Percentiles rank a stretch among this genome's conserved stretches.
These are phyloP conservation scores for Aeschynomene evenia DNA, from an alignment of 306 rosid genomes.

Conservation along the genomic window DNA sequence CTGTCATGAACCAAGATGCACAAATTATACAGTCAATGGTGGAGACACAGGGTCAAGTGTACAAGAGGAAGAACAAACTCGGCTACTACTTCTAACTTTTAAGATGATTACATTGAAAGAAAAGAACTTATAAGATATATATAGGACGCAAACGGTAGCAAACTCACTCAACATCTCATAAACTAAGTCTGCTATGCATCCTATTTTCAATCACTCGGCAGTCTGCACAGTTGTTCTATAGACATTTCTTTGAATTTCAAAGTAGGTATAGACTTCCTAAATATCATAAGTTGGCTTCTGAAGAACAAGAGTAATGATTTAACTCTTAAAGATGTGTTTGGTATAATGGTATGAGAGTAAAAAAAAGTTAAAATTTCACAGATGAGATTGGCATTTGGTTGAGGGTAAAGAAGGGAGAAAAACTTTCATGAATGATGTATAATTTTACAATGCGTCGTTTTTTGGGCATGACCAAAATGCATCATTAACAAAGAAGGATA, in stretches of 20 bases:
- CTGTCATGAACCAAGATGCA: conserved; percentile 6
- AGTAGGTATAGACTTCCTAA: conserved; percentile 2
- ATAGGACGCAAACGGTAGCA: not conserved
- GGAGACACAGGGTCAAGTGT: conserved; percentile 25
- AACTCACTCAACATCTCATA: conserved; percentile 15
- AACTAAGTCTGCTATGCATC: not conserved
- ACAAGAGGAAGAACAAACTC: conserved; percentile 7
- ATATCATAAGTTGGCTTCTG: conserved; percentile 12
- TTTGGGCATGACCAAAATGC: not conserved
- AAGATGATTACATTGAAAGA: not conserved
- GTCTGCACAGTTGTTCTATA: not conserved
- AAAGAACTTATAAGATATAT: conserved; percentile 15
- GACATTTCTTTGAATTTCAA: not conserved
- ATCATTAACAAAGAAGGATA: not conserved
- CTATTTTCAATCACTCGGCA: not conserved
- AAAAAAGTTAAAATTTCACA: too few species aligned
- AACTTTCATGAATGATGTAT: too few species aligned
- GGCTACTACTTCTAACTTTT: not conserved
- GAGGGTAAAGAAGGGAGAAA: too few species aligned
- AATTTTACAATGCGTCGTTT: too few species aligned
- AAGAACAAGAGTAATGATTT: not conserved
- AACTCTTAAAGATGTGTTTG: not conserved
- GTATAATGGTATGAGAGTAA: too few species aligned
- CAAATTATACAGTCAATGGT: conserved; percentile 2
- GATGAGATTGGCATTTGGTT: too few species aligned